phyloP scores from a whole-genome alignment of 1,284 basidiomycete genomes.

The Trametes pubescens region DNA sequence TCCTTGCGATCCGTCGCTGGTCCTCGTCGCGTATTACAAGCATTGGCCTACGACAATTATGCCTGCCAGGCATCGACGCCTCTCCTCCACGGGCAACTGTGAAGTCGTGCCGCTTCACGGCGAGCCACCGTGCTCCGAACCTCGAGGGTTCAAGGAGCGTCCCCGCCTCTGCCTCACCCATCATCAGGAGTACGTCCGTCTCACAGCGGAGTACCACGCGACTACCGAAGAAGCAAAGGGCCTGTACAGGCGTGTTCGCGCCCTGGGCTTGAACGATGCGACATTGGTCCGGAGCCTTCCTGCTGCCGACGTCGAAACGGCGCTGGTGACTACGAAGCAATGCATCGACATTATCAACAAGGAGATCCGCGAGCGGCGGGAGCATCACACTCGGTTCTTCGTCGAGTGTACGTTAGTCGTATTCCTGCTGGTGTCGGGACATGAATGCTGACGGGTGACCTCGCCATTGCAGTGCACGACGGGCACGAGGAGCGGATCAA shows the following conservation, averaged over 20 bases:
- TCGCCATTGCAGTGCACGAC: slow-evolving; percentile 1
- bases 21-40: neutral
- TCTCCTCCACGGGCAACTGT: neutral
- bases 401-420: neutral
- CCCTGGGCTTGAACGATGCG: neutral
- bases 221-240: slow-evolving; percentile 4
- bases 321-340: neutral
- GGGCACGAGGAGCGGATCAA: slow-evolving; percentile 13
- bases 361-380: slow-evolving; percentile 9
- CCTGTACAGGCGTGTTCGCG: neutral
- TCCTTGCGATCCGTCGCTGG: too few relatives aligned
- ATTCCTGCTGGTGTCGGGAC: neutral
- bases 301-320: neutral
- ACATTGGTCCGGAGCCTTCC: too few relatives aligned
- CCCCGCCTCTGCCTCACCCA: slow-evolving; percentile 11
- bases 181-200: slow-evolving; percentile 6
- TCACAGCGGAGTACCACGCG: slow-evolving; percentile 11
- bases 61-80: neutral
- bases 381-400: slow-evolving; percentile 16
- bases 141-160: slow-evolving; percentile 1
- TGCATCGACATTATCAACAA: slow-evolving; percentile 4
- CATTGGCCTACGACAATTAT: neutral
- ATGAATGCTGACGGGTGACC: too few relatives aligned
- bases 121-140: slow-evolving; percentile 3
- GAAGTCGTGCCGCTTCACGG: slow-evolving; percentile 2